Conservation (phyloP, 768 basidiomycete genomes). For the Suillus americanus region DNA sequence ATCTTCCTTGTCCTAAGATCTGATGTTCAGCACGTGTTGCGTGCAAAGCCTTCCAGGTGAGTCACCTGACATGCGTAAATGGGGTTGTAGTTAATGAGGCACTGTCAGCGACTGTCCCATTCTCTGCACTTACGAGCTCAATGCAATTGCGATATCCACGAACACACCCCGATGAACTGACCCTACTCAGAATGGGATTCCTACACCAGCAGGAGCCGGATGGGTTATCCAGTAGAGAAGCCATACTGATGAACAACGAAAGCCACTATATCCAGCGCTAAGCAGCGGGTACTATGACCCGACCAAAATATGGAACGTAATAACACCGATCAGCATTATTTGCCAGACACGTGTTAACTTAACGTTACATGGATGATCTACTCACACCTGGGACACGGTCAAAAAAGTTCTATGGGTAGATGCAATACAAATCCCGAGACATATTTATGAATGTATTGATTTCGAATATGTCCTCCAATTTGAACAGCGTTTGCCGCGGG, state of each 20-base stretch:
- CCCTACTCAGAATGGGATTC: neutral
- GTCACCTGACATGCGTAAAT: neutral
- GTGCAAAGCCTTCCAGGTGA: neutral
- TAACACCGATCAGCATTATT: neutral
- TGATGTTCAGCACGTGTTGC: neutral
- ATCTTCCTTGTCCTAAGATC: neutral
- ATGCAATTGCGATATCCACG: neutral
- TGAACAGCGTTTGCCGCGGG: no score
- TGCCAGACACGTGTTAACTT: neutral
- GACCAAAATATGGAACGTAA: slow-evolving; percentile 9
- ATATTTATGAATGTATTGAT: no score
- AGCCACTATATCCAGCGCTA: slow-evolving; percentile 27
- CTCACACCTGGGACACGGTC: no score
- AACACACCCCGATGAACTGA: neutral
- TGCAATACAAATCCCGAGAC: no score
- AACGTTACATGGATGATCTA: neutral
- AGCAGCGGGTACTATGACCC: slow-evolving; percentile 15
- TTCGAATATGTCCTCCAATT: no score
- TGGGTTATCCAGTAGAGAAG: neutral
- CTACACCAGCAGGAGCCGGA: neutral
- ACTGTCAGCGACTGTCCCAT: neutral
- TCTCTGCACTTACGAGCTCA: neutral
- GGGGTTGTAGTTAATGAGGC: neutral
- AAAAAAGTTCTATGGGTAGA: no score
- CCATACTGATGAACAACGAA: slow-evolving; percentile 24